Percentiles rank a stretch among this genome's conserved stretches.
Conservation (phyloP, 345 rosid species). For the Camelina hispida region DNA sequence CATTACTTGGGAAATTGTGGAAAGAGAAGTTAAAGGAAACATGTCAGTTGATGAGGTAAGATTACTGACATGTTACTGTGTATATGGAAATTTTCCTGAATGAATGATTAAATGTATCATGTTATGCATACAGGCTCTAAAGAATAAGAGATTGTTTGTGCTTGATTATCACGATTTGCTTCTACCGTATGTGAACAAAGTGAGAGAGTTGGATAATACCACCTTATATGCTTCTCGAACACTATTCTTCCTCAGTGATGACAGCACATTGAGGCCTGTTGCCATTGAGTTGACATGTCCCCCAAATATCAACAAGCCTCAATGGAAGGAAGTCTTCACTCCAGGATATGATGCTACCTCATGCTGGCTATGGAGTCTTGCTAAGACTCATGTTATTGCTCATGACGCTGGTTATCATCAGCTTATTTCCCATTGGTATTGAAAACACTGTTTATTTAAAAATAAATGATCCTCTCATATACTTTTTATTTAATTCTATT, state of each 20-base stretch:
- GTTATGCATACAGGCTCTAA: slow-evolving; percentile 23
- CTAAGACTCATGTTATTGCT: slow-evolving; percentile 69
- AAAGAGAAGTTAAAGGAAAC: slow-evolving; percentile 59
- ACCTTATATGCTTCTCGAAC: slow-evolving; percentile 72
- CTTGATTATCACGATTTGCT: slow-evolving; percentile 46
- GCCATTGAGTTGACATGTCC: slow-evolving; percentile 77
- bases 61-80: too few species aligned
- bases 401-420: slow-evolving; percentile 74
- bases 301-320: slow-evolving; percentile 56
- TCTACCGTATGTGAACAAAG: slow-evolving; percentile 69
- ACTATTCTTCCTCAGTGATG: slow-evolving; percentile 58
- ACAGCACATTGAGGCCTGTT: slow-evolving; percentile 58
- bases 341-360: slow-evolving; percentile 55
- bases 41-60: slow-evolving; percentile 60
- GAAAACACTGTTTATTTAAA: too few species aligned
- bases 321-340: slow-evolving; percentile 62
- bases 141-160: slow-evolving; percentile 38
- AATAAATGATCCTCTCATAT: background rate
- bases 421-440: slow-evolving; percentile 76
- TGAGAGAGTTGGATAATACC: slow-evolving; percentile 53
- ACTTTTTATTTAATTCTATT: too few species aligned
- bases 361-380: slow-evolving; percentile 73
- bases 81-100: too few species aligned
- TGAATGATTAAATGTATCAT: slow-evolving; percentile 1
- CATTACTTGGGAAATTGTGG: slow-evolving; percentile 63